Conservation (phyloP, 2,329 filamentous ascomycete species). For the Colletotrichum liriopes region DNA sequence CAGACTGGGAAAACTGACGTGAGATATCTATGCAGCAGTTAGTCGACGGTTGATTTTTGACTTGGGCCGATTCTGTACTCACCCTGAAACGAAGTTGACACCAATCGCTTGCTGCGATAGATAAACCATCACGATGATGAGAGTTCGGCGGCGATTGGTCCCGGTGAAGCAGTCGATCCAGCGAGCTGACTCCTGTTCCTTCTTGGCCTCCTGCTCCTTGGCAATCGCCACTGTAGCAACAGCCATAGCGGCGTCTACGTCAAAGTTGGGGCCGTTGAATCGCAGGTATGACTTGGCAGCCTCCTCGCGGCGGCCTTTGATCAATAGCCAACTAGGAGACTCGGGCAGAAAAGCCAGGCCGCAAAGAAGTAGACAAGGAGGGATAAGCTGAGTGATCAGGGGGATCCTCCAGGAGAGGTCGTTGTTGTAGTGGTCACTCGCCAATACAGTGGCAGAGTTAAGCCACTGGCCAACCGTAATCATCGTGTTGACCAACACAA, state of each 20-base stretch:
- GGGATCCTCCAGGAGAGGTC: constrained; percentile 51
- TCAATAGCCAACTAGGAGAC: constrained; percentile 46
- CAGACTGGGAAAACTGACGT: constrained; percentile 50
- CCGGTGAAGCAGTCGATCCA: constrained; percentile 51
- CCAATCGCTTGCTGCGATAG: constrained; percentile 51
- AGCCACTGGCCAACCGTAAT: constrained; percentile 50
- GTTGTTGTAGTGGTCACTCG: constrained; percentile 37
- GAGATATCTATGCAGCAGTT: constrained; percentile 62
- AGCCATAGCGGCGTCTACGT: constrained; percentile 47
- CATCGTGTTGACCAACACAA: constrained; percentile 52
- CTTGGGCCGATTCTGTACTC: constrained; percentile 8
- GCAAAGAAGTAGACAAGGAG: constrained; percentile 46
- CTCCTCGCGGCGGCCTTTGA: constrained; percentile 42
- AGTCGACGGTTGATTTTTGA: constrained; percentile 61
- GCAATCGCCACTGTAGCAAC: constrained; percentile 45
- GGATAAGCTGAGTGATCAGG: constrained; percentile 50
- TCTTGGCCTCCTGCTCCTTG: constrained; percentile 46
- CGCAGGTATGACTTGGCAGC: constrained; percentile 44
- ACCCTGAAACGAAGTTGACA: constrained; percentile 50
- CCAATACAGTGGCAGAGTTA: constrained; percentile 38
- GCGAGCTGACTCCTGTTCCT: constrained; percentile 43
- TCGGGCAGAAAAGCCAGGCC: constrained; percentile 46
- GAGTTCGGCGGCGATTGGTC: constrained; percentile 48
- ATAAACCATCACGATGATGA: constrained; percentile 52
- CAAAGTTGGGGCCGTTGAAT: constrained; percentile 49